A percentile compares a stretch with the other conserved stretches of the same genome.
These are phyloP conservation scores for Pichia occidentalis DNA, from an alignment of 805 yeast species.

Conservation along the genomic window DNA sequence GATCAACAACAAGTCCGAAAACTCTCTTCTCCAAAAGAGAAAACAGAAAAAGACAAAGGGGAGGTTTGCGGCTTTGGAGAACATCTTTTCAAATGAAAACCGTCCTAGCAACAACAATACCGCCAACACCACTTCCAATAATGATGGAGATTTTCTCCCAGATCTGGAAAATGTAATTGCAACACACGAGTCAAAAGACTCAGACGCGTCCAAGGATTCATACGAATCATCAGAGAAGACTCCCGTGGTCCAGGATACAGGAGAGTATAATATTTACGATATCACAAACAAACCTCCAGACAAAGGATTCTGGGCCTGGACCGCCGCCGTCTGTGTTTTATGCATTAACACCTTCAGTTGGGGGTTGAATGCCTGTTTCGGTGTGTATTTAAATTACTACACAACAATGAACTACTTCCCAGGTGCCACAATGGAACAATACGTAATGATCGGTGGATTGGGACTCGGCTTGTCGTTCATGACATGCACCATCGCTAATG, in stretches of 20 bases:
- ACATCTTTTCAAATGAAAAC: too few species aligned
- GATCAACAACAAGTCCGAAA: too few species aligned
- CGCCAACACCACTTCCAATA: too few species aligned
- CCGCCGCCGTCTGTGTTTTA: slow-evolving; percentile 33
- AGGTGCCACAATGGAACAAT: slow-evolving; percentile 46
- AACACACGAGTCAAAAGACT: neutral
- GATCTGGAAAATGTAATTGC: too few species aligned
- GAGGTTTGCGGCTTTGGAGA: too few species aligned
- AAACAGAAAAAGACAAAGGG: too few species aligned
- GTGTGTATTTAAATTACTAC: slow-evolving; percentile 48
- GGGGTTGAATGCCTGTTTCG: slow-evolving; percentile 51
- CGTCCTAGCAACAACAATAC: too few species aligned
- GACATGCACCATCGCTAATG: slow-evolving; percentile 50
- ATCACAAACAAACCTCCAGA: slow-evolving; percentile 34
- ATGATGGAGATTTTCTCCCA: too few species aligned
- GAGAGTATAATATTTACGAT: slow-evolving; percentile 27
- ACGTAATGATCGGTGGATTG: slow-evolving; percentile 51
- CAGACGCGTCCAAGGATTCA: neutral
- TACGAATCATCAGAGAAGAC: too few species aligned
- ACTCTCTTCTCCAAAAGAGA: too few species aligned
- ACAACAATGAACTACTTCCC: slow-evolving; percentile 35
- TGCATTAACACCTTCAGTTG: slow-evolving; percentile 36
- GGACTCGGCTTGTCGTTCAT: slow-evolving; percentile 50
- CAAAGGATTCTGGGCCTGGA: slow-evolving; percentile 46
- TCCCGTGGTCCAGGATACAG: slow-evolving; percentile 26